Evolutionary conservation across 805 yeast genomes (phyloP).

Genomic region (Komagataella pastoris): DNA sequence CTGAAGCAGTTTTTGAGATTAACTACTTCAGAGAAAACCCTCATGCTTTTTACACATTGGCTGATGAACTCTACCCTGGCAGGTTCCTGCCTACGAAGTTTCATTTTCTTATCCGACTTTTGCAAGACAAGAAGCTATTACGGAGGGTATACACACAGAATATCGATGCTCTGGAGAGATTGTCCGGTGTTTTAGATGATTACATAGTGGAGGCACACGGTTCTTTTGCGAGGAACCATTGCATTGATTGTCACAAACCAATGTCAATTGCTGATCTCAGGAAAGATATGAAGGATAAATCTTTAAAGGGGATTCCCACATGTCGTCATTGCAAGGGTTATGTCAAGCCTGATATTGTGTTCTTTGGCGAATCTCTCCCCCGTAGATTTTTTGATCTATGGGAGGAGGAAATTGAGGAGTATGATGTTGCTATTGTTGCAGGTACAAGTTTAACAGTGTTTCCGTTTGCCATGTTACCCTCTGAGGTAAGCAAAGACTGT

Average conservation of each 20-base stretch:
- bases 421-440: constrained; percentile 72
- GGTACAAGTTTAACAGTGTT: constrained; percentile 86
- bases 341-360: constrained; percentile 89
- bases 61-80: constrained; percentile 81
- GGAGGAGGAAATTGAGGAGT: constrained; percentile 39
- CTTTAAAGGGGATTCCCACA: constrained; percentile 27
- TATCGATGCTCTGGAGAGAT: constrained; percentile 81
- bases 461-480: constrained; percentile 81
- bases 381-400: constrained; percentile 49
- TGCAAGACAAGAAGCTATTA: constrained; percentile 51
- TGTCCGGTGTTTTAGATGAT: constrained; percentile 61
- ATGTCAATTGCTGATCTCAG: constrained; percentile 36
- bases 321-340: constrained; percentile 61
- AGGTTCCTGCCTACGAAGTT: constrained; percentile 73
- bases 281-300: constrained; percentile 20
- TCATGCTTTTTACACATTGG: constrained; percentile 71
- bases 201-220: constrained; percentile 88
- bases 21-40: constrained; percentile 69
- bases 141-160: constrained; percentile 81
- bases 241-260: constrained; percentile 57
- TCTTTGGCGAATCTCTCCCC: constrained; percentile 87
- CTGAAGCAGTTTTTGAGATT: constrained; percentile 93
- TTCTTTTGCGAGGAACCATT: constrained; percentile 74
- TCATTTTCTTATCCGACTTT: constrained; percentile 56
- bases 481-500: constrained; percentile 35